A percentile compares a stretch with the other conserved stretches of the same genome.
Evolutionary conservation across 169 alveolate genomes (phyloP).

Genomic region (Plasmodium billcollinsi): DNA sequence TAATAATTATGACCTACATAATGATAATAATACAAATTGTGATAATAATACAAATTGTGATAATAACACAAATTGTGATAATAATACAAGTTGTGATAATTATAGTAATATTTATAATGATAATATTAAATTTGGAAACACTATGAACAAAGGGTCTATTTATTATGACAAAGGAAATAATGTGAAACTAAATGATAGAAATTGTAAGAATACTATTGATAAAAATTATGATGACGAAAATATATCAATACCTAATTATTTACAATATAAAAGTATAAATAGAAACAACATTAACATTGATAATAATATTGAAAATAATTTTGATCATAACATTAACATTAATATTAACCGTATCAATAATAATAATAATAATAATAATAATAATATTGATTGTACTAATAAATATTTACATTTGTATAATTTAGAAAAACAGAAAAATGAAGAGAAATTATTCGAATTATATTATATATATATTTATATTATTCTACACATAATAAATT

Average conservation of each 20-base stretch:
- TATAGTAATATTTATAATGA: not conserved
- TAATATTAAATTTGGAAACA: too few species aligned
- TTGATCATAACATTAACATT: too few species aligned
- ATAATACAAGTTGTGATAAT: too few species aligned
- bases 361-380: not conserved
- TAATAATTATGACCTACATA: slow-evolving; percentile 9
- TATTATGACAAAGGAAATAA: too few species aligned
- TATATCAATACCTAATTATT: too few species aligned
- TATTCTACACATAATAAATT: slow-evolving; percentile 65
- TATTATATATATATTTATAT: slow-evolving; percentile 72
- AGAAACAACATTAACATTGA: not conserved
- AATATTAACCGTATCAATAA: not conserved
- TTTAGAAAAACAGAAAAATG: slow-evolving; percentile 47
- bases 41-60: not conserved
- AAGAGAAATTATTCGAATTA: slow-evolving; percentile 63
- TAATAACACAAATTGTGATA: not conserved
- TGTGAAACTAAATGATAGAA: too few species aligned
- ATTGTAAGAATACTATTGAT: too few species aligned
- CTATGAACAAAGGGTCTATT: too few species aligned
- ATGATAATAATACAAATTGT: not conserved
- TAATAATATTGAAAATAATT: too few species aligned
- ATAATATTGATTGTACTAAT: not conserved
- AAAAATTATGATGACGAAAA: too few species aligned
- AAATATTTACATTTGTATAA: not conserved
- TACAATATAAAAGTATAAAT: not conserved